These are phyloP conservation scores for Lactifluus volemus DNA, from an alignment of 768 basidiomycete genomes.

Conservation along the genomic window DNA sequence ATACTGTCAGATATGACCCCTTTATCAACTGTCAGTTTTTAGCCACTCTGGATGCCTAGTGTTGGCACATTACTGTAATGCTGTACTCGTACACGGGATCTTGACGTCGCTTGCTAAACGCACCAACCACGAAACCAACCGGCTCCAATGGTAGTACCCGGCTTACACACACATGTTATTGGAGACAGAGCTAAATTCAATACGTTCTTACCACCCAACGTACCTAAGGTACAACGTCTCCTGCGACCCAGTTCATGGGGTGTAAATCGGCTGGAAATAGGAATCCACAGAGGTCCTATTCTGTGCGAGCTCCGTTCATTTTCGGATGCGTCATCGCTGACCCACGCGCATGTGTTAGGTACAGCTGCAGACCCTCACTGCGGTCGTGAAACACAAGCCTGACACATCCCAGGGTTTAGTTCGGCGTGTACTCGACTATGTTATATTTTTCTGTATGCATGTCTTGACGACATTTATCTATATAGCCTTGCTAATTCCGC, in stretches of 20 bases:
- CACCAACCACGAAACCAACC: background rate
- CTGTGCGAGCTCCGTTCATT: constrained; percentile 38
- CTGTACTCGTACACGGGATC: background rate
- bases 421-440: constrained; percentile 66
- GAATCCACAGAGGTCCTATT: constrained; percentile 45
- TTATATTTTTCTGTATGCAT: no score
- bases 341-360: constrained; percentile 21
- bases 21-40: background rate
- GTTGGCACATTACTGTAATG: no score
- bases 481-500: constrained; percentile 56
- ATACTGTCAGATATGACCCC: background rate
- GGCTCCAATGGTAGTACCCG: no score
- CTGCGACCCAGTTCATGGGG: background rate
- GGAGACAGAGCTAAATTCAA: background rate
- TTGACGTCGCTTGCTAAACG: background rate
- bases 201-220: background rate
- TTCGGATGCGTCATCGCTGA: background rate
- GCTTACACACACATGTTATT: background rate
- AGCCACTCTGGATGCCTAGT: background rate
- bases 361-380: constrained; percentile 79
- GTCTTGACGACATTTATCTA: background rate
- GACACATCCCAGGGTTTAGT: constrained; percentile 89
- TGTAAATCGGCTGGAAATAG: background rate
- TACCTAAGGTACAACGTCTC: background rate
- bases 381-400: constrained; percentile 93